phyloP scores from a whole-genome alignment of 176 grass and related monocot genomes.

The Juncus effusus region DNA sequence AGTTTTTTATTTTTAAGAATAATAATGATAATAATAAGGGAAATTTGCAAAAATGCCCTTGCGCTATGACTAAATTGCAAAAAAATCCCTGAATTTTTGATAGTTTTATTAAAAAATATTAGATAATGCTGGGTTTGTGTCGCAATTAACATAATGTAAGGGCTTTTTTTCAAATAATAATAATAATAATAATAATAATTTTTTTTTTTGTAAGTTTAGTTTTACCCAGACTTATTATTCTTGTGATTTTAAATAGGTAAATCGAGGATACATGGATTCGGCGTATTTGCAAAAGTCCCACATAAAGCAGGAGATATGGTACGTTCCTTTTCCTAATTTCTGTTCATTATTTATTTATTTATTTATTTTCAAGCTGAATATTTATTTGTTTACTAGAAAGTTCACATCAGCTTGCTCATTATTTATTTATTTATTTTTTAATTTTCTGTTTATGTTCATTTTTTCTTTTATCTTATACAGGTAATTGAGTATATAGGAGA shows the following conservation, averaged over 20 bases:
- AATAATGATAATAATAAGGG: no score
- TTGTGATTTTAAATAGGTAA: conserved; percentile 47
- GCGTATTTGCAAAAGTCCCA: conserved; percentile 88
- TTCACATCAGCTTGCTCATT: background rate
- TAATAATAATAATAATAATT: no score
- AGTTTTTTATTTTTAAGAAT: conserved; percentile 15
- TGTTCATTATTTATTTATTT: background rate
- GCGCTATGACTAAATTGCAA: no score
- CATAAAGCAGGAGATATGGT: conserved; percentile 99
- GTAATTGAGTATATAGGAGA: conserved; percentile 97
- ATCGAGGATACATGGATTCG: conserved; percentile 99
- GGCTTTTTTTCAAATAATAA: no score
- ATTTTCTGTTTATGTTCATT: conserved; percentile 28
- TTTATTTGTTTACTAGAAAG: background rate
- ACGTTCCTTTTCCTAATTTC: conserved; percentile 10
- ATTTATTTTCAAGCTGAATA: conserved; percentile 23
- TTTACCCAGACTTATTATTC: background rate
- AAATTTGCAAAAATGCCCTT: no score
- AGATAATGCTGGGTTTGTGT: no score
- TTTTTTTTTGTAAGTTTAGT: no score
- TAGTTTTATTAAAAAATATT: no score
- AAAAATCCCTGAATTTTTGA: background rate
- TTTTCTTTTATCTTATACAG: conserved; percentile 43
- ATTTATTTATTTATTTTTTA: conserved; percentile 19
- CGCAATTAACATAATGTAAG: no score